Base-by-base conservation (phyloP, 441 rosid genomes). In the Kokia cookei region DNA sequence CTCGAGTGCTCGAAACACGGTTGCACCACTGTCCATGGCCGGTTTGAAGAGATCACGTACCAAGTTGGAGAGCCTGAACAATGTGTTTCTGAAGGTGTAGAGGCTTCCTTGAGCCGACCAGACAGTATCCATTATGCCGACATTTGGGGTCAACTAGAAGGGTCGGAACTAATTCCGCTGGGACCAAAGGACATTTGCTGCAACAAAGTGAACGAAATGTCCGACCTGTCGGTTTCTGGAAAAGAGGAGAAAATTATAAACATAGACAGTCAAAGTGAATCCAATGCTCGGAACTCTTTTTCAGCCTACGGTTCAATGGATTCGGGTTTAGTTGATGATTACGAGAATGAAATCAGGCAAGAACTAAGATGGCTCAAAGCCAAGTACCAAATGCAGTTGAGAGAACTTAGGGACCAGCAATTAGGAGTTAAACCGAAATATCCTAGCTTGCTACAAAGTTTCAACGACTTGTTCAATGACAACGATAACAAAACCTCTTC, bases 321-420 rank as follows among this genome's bases (percentile, higher is more conserved):
- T 63, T 29, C 32, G 40, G 72, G 77, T 77, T 43, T 67, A 24
- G 73, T 70, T 65, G 87, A 83, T 75, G 81, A 82, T 78, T 75
- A 83, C 11, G 94, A 88, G 84, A 89, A 89, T 67, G 96, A 90
- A 75, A 87, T 87, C 22, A 84, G 87, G 81, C 86, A 79, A 76
- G 92, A 94, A 60, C 66, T 87, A 43, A 92, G 97, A 79, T 94
- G 97, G 97, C 91, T 90, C 8, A 94, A 94, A 82, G 97, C 96
- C 15, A 92, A 89, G 57, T 88, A 87, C 73, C 87, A 77, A 76
- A 81, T 86, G 82, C 94, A 89, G 81, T 64, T 91, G 65, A 81
- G 89, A 77, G 88, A 81, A 71, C 81, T 85, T 4, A 85, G 73
- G 83, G 92, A 88, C 74, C 83, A 84, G 54, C 85, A 82, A 47